Percentiles rank a stretch among this genome's conserved stretches.
Conservation (phyloP, 2,329 filamentous ascomycete species). For the Alternaria postmessia region DNA sequence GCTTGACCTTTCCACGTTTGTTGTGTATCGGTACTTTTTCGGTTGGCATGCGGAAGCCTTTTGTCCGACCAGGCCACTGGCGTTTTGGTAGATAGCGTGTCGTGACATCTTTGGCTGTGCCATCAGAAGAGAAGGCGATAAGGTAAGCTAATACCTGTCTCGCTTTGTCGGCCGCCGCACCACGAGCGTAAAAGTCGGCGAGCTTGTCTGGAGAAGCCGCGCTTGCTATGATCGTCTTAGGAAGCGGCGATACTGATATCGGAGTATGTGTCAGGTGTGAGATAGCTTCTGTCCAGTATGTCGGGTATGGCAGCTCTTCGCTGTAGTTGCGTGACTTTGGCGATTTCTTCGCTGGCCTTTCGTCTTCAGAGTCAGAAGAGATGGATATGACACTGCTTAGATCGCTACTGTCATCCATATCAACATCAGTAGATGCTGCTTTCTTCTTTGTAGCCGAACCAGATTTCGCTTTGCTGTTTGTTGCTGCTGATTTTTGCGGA, state of each 20-base stretch:
- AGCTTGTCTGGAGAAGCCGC: constrained; percentile 74
- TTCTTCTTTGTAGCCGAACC: constrained; percentile 11
- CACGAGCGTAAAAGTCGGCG: constrained; percentile 81
- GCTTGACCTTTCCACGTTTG: constrained; percentile 76
- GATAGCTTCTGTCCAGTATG: constrained; percentile 92
- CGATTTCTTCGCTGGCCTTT: constrained; percentile 57
- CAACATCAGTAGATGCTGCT: constrained; percentile 16
- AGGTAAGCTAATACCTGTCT: constrained; percentile 93
- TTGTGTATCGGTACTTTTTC: constrained; percentile 86
- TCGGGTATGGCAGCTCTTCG: constrained; percentile 79
- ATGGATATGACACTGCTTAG: constrained; percentile 55
- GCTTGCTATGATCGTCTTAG: constrained; percentile 61
- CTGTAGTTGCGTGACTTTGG: constrained; percentile 67
- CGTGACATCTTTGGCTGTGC: constrained; percentile 93
- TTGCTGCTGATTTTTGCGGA: not conserved
- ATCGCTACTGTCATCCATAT: constrained; percentile 54
- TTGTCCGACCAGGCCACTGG: constrained; percentile 86
- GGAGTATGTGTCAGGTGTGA: constrained; percentile 83
- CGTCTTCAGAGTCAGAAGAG: constrained; percentile 60
- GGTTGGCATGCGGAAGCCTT: constrained; percentile 77
- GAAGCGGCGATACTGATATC: constrained; percentile 76
- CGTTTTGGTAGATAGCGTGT: constrained; percentile 86
- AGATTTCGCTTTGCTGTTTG: constrained; percentile 16
- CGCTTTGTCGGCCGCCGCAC: constrained; percentile 80
- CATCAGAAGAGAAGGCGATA: constrained; percentile 81